A percentile compares a stretch with the other conserved stretches of the same genome.
Conservation (phyloP, 2,329 filamentous ascomycete genomes). For the Paraphaeosphaeria minitans region DNA sequence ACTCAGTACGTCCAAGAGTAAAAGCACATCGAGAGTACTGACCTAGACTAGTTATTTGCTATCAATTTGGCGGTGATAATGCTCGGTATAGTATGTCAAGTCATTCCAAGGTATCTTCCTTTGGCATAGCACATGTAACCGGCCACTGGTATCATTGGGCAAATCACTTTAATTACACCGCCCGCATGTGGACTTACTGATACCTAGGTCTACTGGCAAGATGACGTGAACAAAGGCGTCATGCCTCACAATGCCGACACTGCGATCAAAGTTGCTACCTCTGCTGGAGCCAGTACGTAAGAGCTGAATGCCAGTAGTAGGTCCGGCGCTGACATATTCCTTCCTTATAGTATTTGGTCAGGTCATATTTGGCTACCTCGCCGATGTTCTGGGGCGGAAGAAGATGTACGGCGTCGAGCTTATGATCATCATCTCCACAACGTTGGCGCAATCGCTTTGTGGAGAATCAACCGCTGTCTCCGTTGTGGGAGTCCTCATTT, state of each 20-base stretch:
- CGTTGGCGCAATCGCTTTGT: conserved; percentile 46
- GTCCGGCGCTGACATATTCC: background rate
- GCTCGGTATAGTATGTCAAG: conserved; percentile 69
- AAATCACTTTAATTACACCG: background rate
- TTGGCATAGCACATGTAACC: background rate
- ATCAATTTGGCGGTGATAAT: conserved; percentile 60
- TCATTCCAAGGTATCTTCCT: background rate
- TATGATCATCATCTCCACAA: conserved; percentile 48
- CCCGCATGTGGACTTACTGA: background rate
- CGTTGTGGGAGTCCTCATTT: conserved; percentile 47
- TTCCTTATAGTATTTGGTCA: conserved; percentile 67
- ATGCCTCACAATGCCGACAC: conserved; percentile 74
- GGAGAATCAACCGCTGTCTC: conserved; percentile 42
- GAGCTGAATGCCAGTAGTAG: background rate
- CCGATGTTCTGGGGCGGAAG: conserved; percentile 78
- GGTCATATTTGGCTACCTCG: conserved; percentile 70
- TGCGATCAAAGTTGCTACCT: conserved; percentile 84
- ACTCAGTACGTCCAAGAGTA: conserved; percentile 46
- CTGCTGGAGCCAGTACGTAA: conserved; percentile 69
- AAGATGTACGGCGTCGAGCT: conserved; percentile 73
- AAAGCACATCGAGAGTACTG: background rate
- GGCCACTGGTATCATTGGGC: background rate
- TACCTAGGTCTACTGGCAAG: conserved; percentile 61
- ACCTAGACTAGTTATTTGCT: conserved; percentile 60
- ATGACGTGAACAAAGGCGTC: conserved; percentile 46